Percentiles rank a stretch among this genome's conserved stretches.
phyloP scores from a whole-genome alignment of 208 protist genomes.

The Porcisia deanei region DNA sequence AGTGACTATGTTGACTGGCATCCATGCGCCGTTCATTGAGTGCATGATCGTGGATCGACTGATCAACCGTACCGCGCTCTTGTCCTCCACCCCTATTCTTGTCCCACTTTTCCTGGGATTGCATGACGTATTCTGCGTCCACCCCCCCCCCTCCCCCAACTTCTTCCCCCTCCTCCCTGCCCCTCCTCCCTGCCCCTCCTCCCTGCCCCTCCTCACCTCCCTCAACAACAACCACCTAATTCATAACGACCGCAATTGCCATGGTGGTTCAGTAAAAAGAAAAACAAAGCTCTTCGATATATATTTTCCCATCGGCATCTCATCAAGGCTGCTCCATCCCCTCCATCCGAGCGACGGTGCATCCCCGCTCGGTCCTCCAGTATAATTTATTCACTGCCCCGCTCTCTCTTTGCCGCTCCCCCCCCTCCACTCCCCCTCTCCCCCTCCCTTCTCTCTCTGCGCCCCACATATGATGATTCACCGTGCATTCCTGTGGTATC shows the following conservation, averaged over 20 bases:
- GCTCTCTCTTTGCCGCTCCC: not conserved
- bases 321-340: too few species aligned
- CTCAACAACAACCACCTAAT: too few species aligned
- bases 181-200: not conserved
- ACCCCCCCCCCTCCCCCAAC: too few species aligned
- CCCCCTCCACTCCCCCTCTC: not conserved
- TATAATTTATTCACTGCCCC: too few species aligned
- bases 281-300: too few species aligned
- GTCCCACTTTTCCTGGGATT: not conserved
- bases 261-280: too few species aligned
- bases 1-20: too few species aligned
- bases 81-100: not conserved
- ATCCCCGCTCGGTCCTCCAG: too few species aligned
- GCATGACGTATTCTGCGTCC: not conserved
- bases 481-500: constrained; percentile 84
- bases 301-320: too few species aligned
- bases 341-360: too few species aligned
- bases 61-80: not conserved
- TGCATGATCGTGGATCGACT: not conserved
- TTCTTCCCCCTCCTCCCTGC: not conserved
- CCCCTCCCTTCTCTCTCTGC: not conserved
- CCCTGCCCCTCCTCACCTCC: not conserved
- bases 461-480: constrained; percentile 25
- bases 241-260: too few species aligned
- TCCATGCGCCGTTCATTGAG: not conserved